Conservation (phyloP, 169 alveolate genomes). For the Plasmodium adleri region DNA sequence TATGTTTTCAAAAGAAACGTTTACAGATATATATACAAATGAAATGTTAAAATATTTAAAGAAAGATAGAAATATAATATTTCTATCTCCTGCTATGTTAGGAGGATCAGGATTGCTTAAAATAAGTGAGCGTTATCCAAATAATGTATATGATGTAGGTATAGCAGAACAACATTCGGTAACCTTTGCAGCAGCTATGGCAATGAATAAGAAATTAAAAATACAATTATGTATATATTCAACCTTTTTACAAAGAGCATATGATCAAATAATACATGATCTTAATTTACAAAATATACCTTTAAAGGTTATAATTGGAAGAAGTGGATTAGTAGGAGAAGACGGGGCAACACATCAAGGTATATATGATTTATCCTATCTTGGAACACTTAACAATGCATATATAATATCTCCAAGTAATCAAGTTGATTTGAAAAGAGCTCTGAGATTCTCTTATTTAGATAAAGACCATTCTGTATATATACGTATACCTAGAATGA, state of each 20-base stretch:
- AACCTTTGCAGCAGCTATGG: slow-evolving; percentile 90
- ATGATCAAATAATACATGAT: slow-evolving; percentile 90
- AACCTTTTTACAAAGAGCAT: slow-evolving; percentile 91
- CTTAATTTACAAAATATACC: slow-evolving; percentile 87
- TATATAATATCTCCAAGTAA: slow-evolving; percentile 88
- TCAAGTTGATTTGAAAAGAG: slow-evolving; percentile 79
- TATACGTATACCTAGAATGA: slow-evolving; percentile 47
- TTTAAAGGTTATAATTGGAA: slow-evolving; percentile 83
- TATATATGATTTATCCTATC: slow-evolving; percentile 85
- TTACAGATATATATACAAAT: slow-evolving; percentile 82
- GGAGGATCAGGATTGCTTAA: slow-evolving; percentile 89
- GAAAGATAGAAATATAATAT: slow-evolving; percentile 78
- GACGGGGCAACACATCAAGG: slow-evolving; percentile 94
- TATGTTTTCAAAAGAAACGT: slow-evolving; percentile 65
- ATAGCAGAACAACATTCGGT: slow-evolving; percentile 94
- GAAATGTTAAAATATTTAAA: slow-evolving; percentile 82
- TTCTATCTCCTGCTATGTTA: slow-evolving; percentile 91
- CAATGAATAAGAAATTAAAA: slow-evolving; percentile 83
- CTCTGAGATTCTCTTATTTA: slow-evolving; percentile 12
- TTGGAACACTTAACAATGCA: slow-evolving; percentile 86
- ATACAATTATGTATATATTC: slow-evolving; percentile 88
- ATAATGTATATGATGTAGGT: slow-evolving; percentile 91
- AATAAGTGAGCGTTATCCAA: slow-evolving; percentile 81
- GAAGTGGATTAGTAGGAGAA: slow-evolving; percentile 91
- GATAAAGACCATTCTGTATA: slow-evolving; percentile 21